Evolutionary conservation across 352 stramenopile species (phyloP).

Genomic region (Thraustotheca clavata): DNA sequence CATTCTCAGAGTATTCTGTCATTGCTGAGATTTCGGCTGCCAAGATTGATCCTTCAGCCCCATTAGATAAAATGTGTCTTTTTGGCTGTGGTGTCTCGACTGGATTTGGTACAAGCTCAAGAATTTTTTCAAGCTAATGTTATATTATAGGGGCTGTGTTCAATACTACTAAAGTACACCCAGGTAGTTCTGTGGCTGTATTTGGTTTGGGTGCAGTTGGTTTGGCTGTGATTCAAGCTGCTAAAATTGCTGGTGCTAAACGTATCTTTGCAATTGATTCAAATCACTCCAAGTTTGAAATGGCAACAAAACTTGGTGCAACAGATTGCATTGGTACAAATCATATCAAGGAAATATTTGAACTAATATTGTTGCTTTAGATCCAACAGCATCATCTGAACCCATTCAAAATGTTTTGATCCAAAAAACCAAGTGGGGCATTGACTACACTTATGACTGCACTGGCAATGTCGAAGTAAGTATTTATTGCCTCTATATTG

Average conservation of each 20-base stretch:
- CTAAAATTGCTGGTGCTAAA: slow-evolving; percentile 16
- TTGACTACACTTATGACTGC: slow-evolving; percentile 80
- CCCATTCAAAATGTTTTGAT: slow-evolving; percentile 73
- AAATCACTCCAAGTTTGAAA: slow-evolving; percentile 20
- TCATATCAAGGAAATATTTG: background rate
- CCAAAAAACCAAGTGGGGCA: slow-evolving; percentile 37
- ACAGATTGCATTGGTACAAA: slow-evolving; percentile 23
- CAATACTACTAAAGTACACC: slow-evolving; percentile 80
- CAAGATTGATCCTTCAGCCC: slow-evolving; percentile 70
- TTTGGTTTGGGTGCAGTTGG: slow-evolving; percentile 87
- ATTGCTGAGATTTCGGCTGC: slow-evolving; percentile 82
- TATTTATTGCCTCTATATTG: background rate
- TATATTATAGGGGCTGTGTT: slow-evolving; percentile 59
- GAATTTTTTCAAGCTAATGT: background rate
- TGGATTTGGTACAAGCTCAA: slow-evolving; percentile 22
- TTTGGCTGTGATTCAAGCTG: slow-evolving; percentile 68
- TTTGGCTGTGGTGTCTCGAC: slow-evolving; percentile 37
- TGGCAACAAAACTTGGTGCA: slow-evolving; percentile 20
- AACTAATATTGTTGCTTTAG: slow-evolving; percentile 31
- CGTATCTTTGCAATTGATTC: slow-evolving; percentile 23
- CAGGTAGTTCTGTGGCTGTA: slow-evolving; percentile 62
- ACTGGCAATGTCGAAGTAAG: slow-evolving; percentile 38
- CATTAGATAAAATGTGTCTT: slow-evolving; percentile 69
- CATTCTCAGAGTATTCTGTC: slow-evolving; percentile 86
- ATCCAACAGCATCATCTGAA: slow-evolving; percentile 54